A percentile compares a stretch with the other conserved stretches of the same genome.
phyloP scores from a whole-genome alignment of 2,329 filamentous ascomycete species.

The Aspergillus calidoustus region DNA sequence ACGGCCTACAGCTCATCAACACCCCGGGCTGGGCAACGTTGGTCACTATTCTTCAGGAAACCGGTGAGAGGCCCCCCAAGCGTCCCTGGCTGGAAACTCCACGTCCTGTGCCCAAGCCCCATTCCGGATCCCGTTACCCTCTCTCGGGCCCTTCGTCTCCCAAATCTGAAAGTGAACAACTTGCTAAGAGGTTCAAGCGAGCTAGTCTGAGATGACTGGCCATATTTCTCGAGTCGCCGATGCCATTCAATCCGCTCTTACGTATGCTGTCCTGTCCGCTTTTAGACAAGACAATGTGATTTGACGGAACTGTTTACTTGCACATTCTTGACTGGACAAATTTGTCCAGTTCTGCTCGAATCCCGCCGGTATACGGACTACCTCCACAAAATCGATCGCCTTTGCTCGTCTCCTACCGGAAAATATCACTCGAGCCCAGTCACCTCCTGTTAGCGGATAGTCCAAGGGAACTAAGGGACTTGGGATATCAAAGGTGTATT shows the following conservation, averaged over 20 bases:
- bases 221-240: slow-evolving; percentile 10
- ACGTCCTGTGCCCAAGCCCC: slow-evolving; percentile 36
- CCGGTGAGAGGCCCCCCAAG: slow-evolving; percentile 94
- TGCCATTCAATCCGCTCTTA: neutral
- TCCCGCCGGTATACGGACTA: neutral
- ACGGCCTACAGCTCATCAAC: slow-evolving; percentile 81
- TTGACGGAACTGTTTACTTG: neutral
- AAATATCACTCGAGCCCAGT: neutral
- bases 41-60: slow-evolving; percentile 90
- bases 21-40: slow-evolving; percentile 93
- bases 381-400: neutral
- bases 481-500: neutral
- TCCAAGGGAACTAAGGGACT: neutral
- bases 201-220: slow-evolving; percentile 56
- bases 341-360: neutral
- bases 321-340: neutral
- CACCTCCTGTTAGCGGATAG: neutral
- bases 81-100: slow-evolving; percentile 53
- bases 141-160: slow-evolving; percentile 44
- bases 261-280: neutral
- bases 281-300: neutral
- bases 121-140: slow-evolving; percentile 37
- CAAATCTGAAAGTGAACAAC: slow-evolving; percentile 58
- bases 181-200: slow-evolving; percentile 69
- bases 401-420: neutral